A percentile compares a stretch with the other conserved stretches of the same genome.
These are phyloP conservation scores for Solanum piurae DNA, from an alignment of 257 asterid genomes.

Conservation along the genomic window DNA sequence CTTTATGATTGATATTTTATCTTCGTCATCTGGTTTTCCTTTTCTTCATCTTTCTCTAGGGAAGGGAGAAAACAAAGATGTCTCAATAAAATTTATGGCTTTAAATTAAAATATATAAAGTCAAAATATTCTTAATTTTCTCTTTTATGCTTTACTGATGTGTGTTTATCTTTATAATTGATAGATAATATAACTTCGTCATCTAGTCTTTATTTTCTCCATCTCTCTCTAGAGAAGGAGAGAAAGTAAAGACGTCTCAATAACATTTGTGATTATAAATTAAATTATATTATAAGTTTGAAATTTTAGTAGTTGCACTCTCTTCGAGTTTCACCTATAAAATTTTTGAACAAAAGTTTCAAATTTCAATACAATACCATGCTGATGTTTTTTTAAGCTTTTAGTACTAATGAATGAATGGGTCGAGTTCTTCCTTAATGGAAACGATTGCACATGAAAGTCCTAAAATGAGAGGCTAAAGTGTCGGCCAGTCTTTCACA, in stretches of 20 bases:
- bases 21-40: not conserved
- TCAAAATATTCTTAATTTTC: not conserved
- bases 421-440: not conserved
- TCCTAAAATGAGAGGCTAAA: not conserved
- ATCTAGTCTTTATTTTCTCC: no score
- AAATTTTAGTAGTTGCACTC: no score
- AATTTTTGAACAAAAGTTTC: no score
- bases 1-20: no score
- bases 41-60: no score
- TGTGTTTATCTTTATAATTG: no score
- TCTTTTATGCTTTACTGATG: no score
- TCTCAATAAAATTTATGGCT: not conserved
- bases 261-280: not conserved
- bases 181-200: no score
- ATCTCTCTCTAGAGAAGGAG: not conserved
- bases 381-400: no score
- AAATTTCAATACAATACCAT: no score
- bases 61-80: no score
- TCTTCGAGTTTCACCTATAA: no score
- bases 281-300: not conserved
- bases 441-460: not conserved
- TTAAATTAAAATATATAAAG: not conserved
- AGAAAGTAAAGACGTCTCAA: not conserved
- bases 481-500: not conserved
- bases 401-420: not conserved